Base-by-base conservation (phyloP, 208 protist genomes). In the Trypanosoma platydactyli region DNA sequence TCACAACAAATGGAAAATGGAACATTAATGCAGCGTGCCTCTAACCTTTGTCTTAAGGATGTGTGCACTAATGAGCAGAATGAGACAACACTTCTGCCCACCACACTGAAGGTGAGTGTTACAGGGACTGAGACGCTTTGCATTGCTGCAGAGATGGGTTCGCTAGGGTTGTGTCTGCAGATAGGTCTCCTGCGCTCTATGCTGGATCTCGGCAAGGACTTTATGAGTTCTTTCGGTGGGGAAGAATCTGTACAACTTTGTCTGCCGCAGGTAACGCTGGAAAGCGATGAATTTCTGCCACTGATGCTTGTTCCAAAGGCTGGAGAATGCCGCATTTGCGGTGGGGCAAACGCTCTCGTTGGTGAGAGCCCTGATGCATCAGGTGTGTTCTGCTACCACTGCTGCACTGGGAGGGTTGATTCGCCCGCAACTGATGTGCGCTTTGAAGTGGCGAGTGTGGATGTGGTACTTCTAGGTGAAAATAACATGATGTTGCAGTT, bases 341-440 rank as follows among this genome's bases (percentile, higher is more conserved):
- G 79, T 12, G 62, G 62, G 25, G 16, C 46, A 11, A 1, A 77
- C 75, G 63, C 83, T 68, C 70, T 50, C 85, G 3, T 81, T 64
- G 53, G 65, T 56, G 67, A 62, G 61, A 4, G 29, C 29, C 15
- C 41, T 64, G 58, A 67, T 64, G 61, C 22, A 6, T 46, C 40
- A n/a, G 89, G 89, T 11, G 71, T 76, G 6, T 66, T 92, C 27
- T 94, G 89, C 73, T 91, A 89, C 78, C 75, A 72, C 46, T 94
- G 89, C 67, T 92, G 85, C 73, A 94, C 85, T 7, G 89, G 89
- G n/a, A 61, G 71, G 40, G 73, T 66, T 11, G 49, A 64, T n/a
- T 38, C 91, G 33, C 81, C 86, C 13, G 68, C 80, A 58, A 86
- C 80, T 18, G 79, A 89, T 50, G 66, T 91, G 22, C 77, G 80